Evolutionary conservation across 495 filamentous ascomycete species (phyloP), one percentile per base, ranked within the genome.

Genomic region (Aspergillus baeticus): DNA sequence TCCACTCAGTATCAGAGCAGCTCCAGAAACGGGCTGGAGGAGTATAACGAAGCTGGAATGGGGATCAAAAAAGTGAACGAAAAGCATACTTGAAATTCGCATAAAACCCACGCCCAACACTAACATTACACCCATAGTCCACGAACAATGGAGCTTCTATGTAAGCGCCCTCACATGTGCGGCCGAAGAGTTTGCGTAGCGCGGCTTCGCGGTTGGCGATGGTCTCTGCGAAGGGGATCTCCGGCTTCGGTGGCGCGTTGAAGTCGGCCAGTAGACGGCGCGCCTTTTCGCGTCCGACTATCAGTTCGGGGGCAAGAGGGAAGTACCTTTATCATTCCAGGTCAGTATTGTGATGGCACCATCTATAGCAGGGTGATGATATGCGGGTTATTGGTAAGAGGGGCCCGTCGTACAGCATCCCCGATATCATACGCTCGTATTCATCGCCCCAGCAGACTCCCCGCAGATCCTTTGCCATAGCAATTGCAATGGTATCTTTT

Each of bases 41-140:
- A 14, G 33, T 14, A n/a, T 31, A 14, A 20, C 1, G 15, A 31
- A 56, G 46, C 21, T 21, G 26, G 4, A 2, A 26, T n/a, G 11
- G 1, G 42, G 6, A 31, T n/a, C n/a, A 56, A 22, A 13, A 22
- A 11, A 1, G 18, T 26, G 10, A 6, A 10, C 2, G 21, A 18
- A 6, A 18, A 17, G 68, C 64, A 58, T 31, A 81, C 74, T 75
- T 76, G 66, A 78, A 82, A 54, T 83, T 83, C 20, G 76, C 66
- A 54, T 80, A 81, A 60, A 76, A 81, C 31, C 74, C 60, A 21
- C 71, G 60, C 5, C 81, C 81, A 6, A 84, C 70, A 10, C 55
- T 52, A 18, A 79, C 70, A 62, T 85, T 85, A 58, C 77, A 80
- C 0, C 81, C 82, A 54, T 84, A 84, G 59, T 85, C 81, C 4